Percentiles rank a stretch among this genome's conserved stretches.
phyloP scores from a whole-genome alignment of 495 filamentous ascomycete genomes.

The Cetradonia linearis region DNA sequence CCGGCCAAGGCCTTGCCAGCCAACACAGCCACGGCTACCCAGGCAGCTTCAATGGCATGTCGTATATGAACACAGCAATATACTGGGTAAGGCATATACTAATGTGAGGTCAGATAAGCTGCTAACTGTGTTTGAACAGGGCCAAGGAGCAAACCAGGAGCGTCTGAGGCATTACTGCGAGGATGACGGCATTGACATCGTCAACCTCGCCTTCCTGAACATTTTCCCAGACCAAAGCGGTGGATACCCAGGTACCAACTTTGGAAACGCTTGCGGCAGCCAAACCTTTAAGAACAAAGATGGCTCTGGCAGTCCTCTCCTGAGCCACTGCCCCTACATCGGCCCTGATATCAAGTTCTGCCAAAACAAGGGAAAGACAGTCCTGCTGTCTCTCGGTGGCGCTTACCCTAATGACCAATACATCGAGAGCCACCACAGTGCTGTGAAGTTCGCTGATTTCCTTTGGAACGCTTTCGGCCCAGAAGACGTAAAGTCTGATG shows the following conservation, averaged over 20 bases:
- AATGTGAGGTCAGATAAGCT: conserved; percentile 4
- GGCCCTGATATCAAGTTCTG: conserved; percentile 52
- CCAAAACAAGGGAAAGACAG: conserved; percentile 53
- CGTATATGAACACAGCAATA: conserved; percentile 50
- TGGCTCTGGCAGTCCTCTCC: conserved; percentile 30
- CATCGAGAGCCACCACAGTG: conserved; percentile 44
- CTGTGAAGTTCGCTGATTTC: conserved; percentile 44
- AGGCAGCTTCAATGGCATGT: conserved; percentile 34
- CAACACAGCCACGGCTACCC: not conserved
- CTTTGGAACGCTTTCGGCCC: conserved; percentile 64
- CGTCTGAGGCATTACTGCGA: conserved; percentile 49
- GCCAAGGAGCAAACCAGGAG: conserved; percentile 36
- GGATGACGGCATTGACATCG: conserved; percentile 51
- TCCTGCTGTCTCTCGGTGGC: conserved; percentile 60
- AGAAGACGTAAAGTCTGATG: conserved; percentile 27
- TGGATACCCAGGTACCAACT: conserved; percentile 51
- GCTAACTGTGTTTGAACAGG: conserved; percentile 31
- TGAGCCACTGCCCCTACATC: conserved; percentile 33
- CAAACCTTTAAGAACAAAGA: conserved; percentile 34
- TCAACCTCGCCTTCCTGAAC: conserved; percentile 57
- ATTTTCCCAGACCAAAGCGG: conserved; percentile 48
- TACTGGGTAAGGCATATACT: conserved; percentile 45
- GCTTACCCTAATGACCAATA: conserved; percentile 52
- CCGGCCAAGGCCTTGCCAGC: not conserved
- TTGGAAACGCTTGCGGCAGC: conserved; percentile 54